Percentiles rank a stretch among this genome's conserved stretches.
Evolutionary conservation across 768 basidiomycete species (phyloP).

Genomic region (Guyanaporus albipodus): DNA sequence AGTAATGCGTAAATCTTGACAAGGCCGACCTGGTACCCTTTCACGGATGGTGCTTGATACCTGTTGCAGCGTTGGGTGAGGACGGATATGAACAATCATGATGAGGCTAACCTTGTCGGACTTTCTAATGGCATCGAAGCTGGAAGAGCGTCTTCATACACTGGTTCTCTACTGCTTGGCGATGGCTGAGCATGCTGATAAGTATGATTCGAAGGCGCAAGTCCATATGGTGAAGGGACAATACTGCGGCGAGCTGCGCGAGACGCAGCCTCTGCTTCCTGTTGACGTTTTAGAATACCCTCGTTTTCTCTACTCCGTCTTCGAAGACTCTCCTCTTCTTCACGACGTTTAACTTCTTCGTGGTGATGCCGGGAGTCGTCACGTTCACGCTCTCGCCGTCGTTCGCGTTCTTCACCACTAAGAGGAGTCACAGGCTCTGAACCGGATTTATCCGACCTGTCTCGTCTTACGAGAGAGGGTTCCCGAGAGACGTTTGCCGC

Average conservation of each 20-base stretch:
- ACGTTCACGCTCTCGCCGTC: constrained; percentile 24
- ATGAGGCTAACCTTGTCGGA: constrained; percentile 51
- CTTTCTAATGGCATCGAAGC: constrained; percentile 60
- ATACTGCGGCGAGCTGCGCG: constrained; percentile 39
- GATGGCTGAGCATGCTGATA: constrained; percentile 33
- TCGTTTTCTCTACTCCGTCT: constrained; percentile 52
- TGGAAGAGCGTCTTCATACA: constrained; percentile 33
- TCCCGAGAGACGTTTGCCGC: constrained; percentile 24
- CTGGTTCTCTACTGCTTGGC: constrained; percentile 28
- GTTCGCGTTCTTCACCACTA: constrained; percentile 24
- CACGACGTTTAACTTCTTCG: constrained; percentile 42
- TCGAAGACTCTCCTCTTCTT: constrained; percentile 44
- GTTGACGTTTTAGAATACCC: constrained; percentile 54
- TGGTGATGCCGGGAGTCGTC: constrained; percentile 38
- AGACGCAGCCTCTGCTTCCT: constrained; percentile 53
- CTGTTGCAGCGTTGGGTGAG: constrained; percentile 26
- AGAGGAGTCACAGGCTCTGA: constrained; percentile 27
- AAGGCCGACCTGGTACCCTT: constrained; percentile 29
- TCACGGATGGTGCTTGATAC: constrained; percentile 27
- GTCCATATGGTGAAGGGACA: constrained; percentile 25
- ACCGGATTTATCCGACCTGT: constrained; percentile 19
- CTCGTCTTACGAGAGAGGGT: constrained; percentile 21
- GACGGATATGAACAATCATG: constrained; percentile 37
- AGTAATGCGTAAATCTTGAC: constrained; percentile 6
- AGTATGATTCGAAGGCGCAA: constrained; percentile 29